Percentiles rank a stretch among this genome's conserved stretches.
phyloP scores from a whole-genome alignment of 805 yeast genomes.

The Debaryomyces prosopidis region DNA sequence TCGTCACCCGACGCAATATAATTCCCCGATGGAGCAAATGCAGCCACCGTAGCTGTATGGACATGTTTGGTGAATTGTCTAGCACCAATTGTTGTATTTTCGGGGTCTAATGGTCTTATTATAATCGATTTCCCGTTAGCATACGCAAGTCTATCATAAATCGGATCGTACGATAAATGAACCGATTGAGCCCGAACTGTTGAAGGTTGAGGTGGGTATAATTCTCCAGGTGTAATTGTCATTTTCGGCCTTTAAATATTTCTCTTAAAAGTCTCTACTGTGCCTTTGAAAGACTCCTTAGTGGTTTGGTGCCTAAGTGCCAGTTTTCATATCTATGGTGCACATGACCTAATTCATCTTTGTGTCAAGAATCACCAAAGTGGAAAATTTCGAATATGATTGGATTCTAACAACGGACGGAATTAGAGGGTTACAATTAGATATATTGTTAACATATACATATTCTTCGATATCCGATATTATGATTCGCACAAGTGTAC shows the following conservation, averaged over 20 bases:
- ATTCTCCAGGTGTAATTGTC: slow-evolving; percentile 28
- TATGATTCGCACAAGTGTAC: slow-evolving; percentile 3
- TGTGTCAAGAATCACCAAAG: slow-evolving; percentile 1
- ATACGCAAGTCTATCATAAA: slow-evolving; percentile 72
- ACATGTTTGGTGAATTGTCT: slow-evolving; percentile 76
- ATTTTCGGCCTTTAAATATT: slow-evolving; percentile 8
- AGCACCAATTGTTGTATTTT: slow-evolving; percentile 43
- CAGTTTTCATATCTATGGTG: no score
- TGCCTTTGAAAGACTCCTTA: no score
- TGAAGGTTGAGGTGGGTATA: slow-evolving; percentile 76
- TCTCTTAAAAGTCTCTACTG: no score
- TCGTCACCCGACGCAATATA: slow-evolving; percentile 92
- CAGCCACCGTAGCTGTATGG: slow-evolving; percentile 74
- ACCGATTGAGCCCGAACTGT: slow-evolving; percentile 72
- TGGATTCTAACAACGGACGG: slow-evolving; percentile 5
- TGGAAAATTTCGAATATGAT: slow-evolving; percentile 6
- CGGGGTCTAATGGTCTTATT: slow-evolving; percentile 59
- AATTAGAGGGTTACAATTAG: not conserved
- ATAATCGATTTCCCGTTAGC: slow-evolving; percentile 79
- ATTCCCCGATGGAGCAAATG: slow-evolving; percentile 85
- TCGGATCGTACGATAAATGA: slow-evolving; percentile 72
- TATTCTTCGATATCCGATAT: not conserved
- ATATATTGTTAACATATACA: not conserved
- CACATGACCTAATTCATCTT: not conserved
- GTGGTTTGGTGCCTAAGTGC: no score